A percentile compares a stretch with the other conserved stretches of the same genome.
These are phyloP conservation scores for Phytophthora podocarpi DNA, from an alignment of 352 stramenopile genomes.

Conservation along the genomic window DNA sequence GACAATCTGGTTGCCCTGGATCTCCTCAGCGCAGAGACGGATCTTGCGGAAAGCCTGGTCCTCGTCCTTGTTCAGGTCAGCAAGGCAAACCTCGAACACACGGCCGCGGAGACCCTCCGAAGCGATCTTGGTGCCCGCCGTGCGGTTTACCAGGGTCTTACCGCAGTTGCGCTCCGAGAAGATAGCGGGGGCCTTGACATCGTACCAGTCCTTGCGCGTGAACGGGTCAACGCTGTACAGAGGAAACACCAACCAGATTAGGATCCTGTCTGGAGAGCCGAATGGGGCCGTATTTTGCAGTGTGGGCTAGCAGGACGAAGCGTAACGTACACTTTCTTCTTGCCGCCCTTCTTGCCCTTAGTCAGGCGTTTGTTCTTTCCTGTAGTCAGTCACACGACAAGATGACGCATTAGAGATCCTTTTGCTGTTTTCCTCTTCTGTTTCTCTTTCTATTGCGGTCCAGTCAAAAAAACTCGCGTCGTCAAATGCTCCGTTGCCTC, in stretches of 20 bases:
- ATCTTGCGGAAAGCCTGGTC: constrained; percentile 98
- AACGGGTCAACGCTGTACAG: constrained; percentile 96
- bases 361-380: constrained; percentile 93
- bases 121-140: constrained; percentile 96
- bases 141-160: constrained; percentile 99
- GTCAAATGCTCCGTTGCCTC: not conserved
- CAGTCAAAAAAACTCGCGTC: not conserved
- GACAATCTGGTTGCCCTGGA: constrained; percentile 91
- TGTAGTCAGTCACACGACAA: constrained; percentile 32
- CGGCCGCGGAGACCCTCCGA: constrained; percentile 98
- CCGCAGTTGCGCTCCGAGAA: constrained; percentile 97
- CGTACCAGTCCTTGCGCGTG: constrained; percentile 97
- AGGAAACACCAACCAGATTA: constrained; percentile 18
- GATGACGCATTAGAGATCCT: constrained; percentile 27
- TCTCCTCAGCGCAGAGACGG: constrained; percentile 98
- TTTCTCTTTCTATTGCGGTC: not conserved
- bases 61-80: constrained; percentile 99
- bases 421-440: not conserved
- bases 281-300: not conserved
- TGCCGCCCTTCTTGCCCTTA: constrained; percentile 92
- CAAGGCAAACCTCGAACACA: constrained; percentile 98
- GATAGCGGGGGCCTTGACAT: constrained; percentile 98
- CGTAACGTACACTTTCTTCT: constrained; percentile 90
- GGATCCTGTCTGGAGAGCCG: not conserved
- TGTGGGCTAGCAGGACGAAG: not conserved